phyloP scores from a whole-genome alignment of 1,284 basidiomycete species.

The Leccinum solheimii region DNA sequence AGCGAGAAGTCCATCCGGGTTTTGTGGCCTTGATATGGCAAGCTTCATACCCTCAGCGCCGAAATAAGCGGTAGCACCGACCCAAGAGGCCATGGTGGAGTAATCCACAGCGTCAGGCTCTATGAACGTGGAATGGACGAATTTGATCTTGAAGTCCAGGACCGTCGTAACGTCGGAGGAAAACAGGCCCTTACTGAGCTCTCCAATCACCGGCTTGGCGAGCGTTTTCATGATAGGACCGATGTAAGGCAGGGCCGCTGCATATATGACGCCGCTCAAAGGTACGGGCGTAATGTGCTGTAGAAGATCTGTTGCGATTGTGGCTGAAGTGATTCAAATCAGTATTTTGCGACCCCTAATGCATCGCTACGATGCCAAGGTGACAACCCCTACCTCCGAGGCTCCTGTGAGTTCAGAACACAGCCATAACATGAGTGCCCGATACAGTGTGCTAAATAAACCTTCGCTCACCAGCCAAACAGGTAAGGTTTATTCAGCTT shows the following conservation, averaged over 20 bases:
- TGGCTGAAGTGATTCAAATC: neutral
- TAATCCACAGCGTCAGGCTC: conserved; percentile 10
- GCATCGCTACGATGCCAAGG: neutral
- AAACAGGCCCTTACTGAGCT: neutral
- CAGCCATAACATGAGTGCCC: neutral
- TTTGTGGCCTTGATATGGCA: neutral
- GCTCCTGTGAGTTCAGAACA: conserved; percentile 3
- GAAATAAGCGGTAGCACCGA: neutral
- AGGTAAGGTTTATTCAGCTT: neutral
- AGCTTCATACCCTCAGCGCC: neutral
- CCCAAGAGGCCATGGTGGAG: conserved; percentile 4
- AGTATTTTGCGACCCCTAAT: neutral
- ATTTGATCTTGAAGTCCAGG: conserved; percentile 4
- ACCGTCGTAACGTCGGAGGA: neutral
- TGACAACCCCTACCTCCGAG: neutral
- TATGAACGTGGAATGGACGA: conserved; percentile 2
- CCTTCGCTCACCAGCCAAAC: conserved; percentile 1
- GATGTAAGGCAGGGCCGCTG: conserved; percentile 6
- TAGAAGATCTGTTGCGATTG: conserved; percentile 4
- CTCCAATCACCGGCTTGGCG: conserved; percentile 1
- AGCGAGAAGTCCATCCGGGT: neutral
- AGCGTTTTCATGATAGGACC: conserved; percentile 7
- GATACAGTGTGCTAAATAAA: neutral
- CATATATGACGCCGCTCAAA: conserved; percentile 7
- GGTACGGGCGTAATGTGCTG: neutral